Conservation (phyloP, 2,329 filamentous ascomycete genomes). For the Colletotrichum coccodes region DNA sequence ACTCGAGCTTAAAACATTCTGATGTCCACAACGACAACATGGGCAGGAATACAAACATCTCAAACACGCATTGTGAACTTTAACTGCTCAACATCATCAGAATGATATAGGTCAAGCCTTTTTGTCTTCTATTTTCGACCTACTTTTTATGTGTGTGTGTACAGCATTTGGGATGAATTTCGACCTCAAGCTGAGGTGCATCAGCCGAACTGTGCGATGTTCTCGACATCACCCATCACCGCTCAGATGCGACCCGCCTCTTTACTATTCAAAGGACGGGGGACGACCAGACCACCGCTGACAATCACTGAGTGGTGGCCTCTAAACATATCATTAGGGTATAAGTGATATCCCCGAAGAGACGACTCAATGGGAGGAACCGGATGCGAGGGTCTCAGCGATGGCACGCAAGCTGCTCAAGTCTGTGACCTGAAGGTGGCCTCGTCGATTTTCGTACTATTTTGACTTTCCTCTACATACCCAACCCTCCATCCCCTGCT, state of each 20-base stretch:
- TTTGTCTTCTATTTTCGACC: too few species aligned
- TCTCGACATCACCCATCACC: not conserved
- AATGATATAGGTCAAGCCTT: not conserved
- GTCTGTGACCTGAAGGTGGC: not conserved
- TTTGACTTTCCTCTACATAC: not conserved
- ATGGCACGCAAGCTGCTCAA: not conserved
- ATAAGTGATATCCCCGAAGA: too few species aligned
- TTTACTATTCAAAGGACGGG: not conserved
- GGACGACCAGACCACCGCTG: not conserved
- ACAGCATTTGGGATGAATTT: slow-evolving; percentile 4
- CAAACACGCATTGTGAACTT: not conserved
- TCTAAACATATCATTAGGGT: not conserved
- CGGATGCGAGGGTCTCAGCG: too few species aligned
- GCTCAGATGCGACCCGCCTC: not conserved
- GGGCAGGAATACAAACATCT: not conserved
- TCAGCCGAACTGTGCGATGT: slow-evolving; percentile 3
- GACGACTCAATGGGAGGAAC: too few species aligned
- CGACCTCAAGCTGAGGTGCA: too few species aligned
- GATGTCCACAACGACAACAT: too few species aligned
- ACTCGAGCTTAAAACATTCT: slow-evolving; percentile 1
- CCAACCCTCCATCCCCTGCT: too few species aligned
- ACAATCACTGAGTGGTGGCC: not conserved
- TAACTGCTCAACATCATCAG: not conserved
- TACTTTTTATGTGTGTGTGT: too few species aligned
- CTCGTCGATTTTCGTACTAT: not conserved